Base-by-base conservation (phyloP, 1,284 basidiomycete genomes). In the Somion occarium region DNA sequence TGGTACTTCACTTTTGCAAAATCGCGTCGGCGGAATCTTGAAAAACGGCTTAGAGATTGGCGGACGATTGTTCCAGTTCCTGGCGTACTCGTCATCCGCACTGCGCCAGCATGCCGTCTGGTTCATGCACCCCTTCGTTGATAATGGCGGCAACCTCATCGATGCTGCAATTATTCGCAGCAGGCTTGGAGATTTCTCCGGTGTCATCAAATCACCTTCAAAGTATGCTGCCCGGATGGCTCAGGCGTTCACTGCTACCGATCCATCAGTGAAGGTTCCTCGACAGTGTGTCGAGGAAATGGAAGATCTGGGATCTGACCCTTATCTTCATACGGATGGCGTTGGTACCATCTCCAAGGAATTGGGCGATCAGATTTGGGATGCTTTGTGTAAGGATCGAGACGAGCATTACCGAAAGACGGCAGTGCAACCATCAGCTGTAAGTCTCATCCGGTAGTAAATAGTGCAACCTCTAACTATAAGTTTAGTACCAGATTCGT, bases 231-330 rank as follows among this genome's bases (percentile, higher is more conserved):
- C 90, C 13, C 77, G 90, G 26, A 71, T 93, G 58, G 85, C 86
- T 5, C 90, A 91, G 66, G 88, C 88, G 0, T 92, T 92, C 61
- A 88, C 87, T 0, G 83, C 85, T 1, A 92, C 90, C 2, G 82
- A 88, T 60, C 80, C 82, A 0, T 86, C 85, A 0, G 76, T 90
- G 23, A 64, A 65, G 15, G 79, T 91, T 42, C 54, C 53, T 2
- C 65, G 65, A n/a, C 58, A 72, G 41, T 73, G 88, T 58, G 87
- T 85, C 83, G 73, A 78, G 50, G 70, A 74, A 54, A 73, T 86
- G 38, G 63, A 65, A 0, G 85, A 88, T 60, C 65, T 88, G 4
- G 69, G 68, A 23, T 59, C 58, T 22, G 60, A 73, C 18, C 64
- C 62, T 0, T 72, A 81, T 46, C 62, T 75, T 23, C 85, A 85